phyloP scores from a whole-genome alignment of 2,329 filamentous ascomycete species.

The Geosmithia morbida region DNA sequence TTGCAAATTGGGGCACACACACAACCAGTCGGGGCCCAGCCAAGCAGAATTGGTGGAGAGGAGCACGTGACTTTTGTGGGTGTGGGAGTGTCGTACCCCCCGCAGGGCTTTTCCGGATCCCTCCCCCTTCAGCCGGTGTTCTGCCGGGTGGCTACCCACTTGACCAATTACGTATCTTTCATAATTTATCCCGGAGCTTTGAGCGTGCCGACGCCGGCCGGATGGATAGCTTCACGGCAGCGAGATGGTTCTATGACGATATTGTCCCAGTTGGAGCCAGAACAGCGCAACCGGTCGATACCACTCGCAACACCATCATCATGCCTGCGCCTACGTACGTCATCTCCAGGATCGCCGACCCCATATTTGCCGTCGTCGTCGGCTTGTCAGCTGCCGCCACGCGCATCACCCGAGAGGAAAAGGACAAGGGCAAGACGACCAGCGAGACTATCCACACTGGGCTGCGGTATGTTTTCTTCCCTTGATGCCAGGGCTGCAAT shows the following conservation, averaged over 20 bases:
- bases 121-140: not conserved
- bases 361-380: constrained; percentile 42
- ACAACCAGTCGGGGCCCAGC: constrained; percentile 6
- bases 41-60: too few relatives aligned
- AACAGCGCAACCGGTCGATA: not conserved
- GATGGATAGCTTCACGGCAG: not conserved
- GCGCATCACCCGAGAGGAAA: constrained; percentile 45
- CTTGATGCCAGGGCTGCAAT: not conserved
- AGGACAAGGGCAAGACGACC: constrained; percentile 38
- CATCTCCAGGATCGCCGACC: constrained; percentile 43
- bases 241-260: not conserved
- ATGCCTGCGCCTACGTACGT: constrained; percentile 45
- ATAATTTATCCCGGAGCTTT: not conserved
- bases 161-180: not conserved
- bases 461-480: constrained; percentile 20
- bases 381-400: constrained; percentile 39
- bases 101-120: not conserved
- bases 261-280: not conserved
- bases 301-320: not conserved
- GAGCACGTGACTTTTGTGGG: constrained; percentile 16
- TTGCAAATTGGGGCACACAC: constrained; percentile 19
- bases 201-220: not conserved
- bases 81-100: not conserved
- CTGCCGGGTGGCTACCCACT: not conserved
- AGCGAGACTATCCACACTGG: constrained; percentile 32